Evolutionary conservation across 768 basidiomycete species (phyloP).

Genomic region (Podaxis rugospora): DNA sequence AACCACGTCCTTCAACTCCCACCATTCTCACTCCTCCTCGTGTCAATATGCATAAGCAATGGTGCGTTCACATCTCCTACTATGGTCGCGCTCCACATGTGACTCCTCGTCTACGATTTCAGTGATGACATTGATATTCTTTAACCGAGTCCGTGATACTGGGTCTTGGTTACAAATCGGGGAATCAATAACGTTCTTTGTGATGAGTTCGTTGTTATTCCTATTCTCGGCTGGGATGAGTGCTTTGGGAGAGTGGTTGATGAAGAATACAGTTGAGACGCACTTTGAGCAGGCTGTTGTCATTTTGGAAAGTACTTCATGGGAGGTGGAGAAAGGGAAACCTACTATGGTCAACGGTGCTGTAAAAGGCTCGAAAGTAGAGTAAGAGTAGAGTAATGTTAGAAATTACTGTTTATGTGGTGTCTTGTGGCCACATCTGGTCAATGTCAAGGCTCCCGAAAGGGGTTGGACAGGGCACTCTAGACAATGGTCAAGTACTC

Average conservation of each 20-base stretch:
- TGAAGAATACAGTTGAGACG: constrained; percentile 25
- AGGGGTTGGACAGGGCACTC: too few relatives aligned
- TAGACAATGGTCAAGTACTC: too few relatives aligned
- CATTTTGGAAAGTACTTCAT: background rate
- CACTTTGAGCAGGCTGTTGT: background rate
- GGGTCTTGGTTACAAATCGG: constrained; percentile 91
- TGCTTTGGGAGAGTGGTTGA: constrained; percentile 65
- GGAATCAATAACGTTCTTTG: constrained; percentile 84
- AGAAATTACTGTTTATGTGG: too few relatives aligned
- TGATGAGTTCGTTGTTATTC: constrained; percentile 73
- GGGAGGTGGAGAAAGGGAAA: too few relatives aligned
- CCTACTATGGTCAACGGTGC: too few relatives aligned
- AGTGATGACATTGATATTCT: constrained; percentile 85
- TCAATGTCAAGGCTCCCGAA: too few relatives aligned
- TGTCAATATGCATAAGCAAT: constrained; percentile 71
- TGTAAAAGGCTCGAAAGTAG: too few relatives aligned
- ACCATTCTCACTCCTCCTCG: constrained; percentile 76
- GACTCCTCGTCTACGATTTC: background rate
- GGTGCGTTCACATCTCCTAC: constrained; percentile 30
- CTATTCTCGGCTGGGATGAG: constrained; percentile 80
- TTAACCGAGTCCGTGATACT: constrained; percentile 78
- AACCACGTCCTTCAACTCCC: constrained; percentile 66
- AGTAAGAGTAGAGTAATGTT: too few relatives aligned
- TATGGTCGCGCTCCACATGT: background rate
- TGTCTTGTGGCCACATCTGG: too few relatives aligned